These are phyloP conservation scores for Nicotiana noctiflora DNA, from an alignment of 257 asterid species.

Conservation along the genomic window DNA sequence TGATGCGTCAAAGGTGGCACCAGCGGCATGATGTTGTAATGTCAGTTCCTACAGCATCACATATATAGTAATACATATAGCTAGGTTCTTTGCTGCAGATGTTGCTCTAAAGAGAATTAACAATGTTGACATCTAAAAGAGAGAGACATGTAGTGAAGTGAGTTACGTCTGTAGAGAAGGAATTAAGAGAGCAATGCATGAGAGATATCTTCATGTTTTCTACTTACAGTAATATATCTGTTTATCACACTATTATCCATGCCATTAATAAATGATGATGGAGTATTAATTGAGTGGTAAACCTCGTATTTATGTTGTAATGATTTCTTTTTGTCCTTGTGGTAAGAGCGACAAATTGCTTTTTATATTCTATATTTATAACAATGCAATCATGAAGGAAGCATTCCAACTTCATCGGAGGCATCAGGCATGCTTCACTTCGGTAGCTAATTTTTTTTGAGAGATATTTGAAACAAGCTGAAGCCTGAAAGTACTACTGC, in stretches of 20 bases:
- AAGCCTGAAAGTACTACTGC: no score
- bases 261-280: background rate
- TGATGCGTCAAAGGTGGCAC: conserved; percentile 6
- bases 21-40: conserved; percentile 3
- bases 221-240: background rate
- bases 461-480: no score
- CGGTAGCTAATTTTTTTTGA: background rate
- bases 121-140: background rate
- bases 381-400: background rate
- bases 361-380: background rate
- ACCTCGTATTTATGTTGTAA: background rate
- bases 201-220: background rate
- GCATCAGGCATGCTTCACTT: background rate
- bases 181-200: background rate
- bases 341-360: background rate
- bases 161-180: background rate
- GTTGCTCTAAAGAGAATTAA: background rate
- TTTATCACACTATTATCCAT: background rate
- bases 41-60: background rate
- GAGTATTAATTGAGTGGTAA: background rate
- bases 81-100: background rate
- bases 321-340: background rate
- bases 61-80: background rate
- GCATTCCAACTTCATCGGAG: background rate
- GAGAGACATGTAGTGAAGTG: background rate